phyloP scores from a whole-genome alignment of 139 green algal genomes.

The Tetradesmus lagerheimii region DNA sequence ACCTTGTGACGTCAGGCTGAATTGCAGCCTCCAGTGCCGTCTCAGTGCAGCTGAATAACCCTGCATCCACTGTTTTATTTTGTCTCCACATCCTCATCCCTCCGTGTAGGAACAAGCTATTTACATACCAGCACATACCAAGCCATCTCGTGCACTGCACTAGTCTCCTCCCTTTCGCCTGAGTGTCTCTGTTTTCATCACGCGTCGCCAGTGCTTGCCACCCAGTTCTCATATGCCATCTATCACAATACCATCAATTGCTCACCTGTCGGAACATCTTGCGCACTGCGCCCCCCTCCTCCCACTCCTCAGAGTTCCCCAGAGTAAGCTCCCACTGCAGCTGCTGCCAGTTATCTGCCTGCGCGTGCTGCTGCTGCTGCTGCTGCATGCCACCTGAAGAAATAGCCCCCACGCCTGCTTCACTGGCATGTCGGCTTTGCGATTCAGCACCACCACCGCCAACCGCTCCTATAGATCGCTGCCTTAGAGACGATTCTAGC shows the following conservation, averaged over 20 bases:
- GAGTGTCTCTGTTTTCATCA: no score
- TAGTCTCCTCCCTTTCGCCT: no score
- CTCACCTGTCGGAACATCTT: constrained; percentile 35
- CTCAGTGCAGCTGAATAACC: no score
- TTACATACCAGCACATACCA: no score
- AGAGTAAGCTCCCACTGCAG: constrained; percentile 59
- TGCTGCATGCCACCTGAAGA: not conserved
- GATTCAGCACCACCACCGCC: not conserved
- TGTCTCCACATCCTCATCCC: no score
- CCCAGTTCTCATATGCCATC: no score
- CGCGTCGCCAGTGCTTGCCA: no score
- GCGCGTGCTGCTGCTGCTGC: not conserved
- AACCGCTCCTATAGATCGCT: not conserved
- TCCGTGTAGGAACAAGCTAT: no score
- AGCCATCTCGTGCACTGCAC: no score
- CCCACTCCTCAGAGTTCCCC: constrained; percentile 47
- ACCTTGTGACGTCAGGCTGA: no score
- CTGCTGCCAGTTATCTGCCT: constrained; percentile 36
- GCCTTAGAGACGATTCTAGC: not conserved
- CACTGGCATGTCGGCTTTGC: not conserved
- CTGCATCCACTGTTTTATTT: no score
- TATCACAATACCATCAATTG: not conserved
- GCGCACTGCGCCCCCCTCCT: constrained; percentile 1
- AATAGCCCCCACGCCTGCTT: not conserved
- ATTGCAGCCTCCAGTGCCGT: no score